Evolutionary conservation across 2,329 filamentous ascomycete species (phyloP), one percentile per base, ranked within the genome.

Genomic region (Elsinoe ampelina): DNA sequence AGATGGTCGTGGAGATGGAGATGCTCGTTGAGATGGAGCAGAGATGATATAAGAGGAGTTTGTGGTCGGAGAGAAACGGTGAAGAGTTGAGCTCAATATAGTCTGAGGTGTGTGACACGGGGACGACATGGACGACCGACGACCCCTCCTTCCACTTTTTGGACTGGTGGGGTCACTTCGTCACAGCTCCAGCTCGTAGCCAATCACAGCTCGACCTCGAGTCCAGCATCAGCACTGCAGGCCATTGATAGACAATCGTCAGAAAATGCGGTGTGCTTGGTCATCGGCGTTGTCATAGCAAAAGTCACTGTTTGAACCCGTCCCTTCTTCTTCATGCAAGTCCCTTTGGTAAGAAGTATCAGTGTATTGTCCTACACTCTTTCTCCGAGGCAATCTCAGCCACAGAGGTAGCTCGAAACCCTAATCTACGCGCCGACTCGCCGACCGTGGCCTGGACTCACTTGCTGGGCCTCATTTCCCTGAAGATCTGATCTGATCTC

Each of bases 81-180:
- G 48, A 39, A 39, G 48, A 52, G 48, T 52, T 36, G 32, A 26
- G 32, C 17, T 32, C 48, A 52, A 52, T 35, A 52, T 52, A 36
- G 39, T 32, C 32, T 22, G 12, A 35, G 48, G 32, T n/a, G 48
- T n/a, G 48, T 52, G 48, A 38, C 48, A 39, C 34, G 17, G 19
- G 30, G 19, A 13, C 26, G 26, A 30, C 26, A 30, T 30, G 26
- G 26, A 30, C 26, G 26, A 30, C 26, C 19, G 20, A 45, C 20
- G 41, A 45, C 41, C 41, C 41, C 41, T 45, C 41, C 41, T 45
- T 45, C 41, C 41, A 45, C 41, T 45, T 45, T 45, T 45, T 45
- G 41, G 41, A 45, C 41, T 30, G n/a, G 41, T 45, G 41, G 41
- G 41, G 41, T 45, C 41, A 22, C 26, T 22, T 45, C 41, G 41